Evolutionary conservation across 2,329 filamentous ascomycete species (phyloP).

Genomic region (Xylariaceae sp.): DNA sequence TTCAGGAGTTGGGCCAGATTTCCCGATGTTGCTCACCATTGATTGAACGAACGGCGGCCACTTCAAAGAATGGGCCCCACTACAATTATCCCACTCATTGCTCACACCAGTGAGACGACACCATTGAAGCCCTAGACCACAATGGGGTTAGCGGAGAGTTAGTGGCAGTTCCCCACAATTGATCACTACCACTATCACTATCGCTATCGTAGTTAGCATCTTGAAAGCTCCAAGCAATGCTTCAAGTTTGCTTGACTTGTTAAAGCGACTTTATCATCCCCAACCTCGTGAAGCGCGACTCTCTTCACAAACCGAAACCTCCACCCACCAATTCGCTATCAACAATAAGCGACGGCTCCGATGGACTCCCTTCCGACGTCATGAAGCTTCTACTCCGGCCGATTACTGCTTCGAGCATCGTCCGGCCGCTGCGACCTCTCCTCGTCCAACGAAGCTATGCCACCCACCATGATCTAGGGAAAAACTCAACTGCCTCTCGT

Average conservation of each 20-base stretch:
- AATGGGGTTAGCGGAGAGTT: constrained; percentile 22
- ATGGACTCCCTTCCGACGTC: constrained; percentile 48
- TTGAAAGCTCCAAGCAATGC: constrained; percentile 29
- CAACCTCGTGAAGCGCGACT: background rate
- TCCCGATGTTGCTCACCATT: too few relatives aligned
- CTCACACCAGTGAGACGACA: too few relatives aligned
- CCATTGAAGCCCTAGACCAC: constrained; percentile 19
- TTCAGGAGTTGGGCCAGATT: constrained; percentile 47
- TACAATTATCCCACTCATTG: constrained; percentile 21
- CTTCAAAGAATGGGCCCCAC: constrained; percentile 31
- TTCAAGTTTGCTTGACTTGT: background rate
- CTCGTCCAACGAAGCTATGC: constrained; percentile 61
- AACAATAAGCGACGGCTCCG: constrained; percentile 27
- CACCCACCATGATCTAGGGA: constrained; percentile 58
- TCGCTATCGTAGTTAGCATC: too few relatives aligned
- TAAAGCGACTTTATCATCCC: background rate
- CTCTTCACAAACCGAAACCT: background rate
- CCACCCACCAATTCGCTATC: background rate
- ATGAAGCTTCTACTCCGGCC: constrained; percentile 54
- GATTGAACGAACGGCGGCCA: constrained; percentile 31
- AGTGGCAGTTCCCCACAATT: constrained; percentile 28
- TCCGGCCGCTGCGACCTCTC: constrained; percentile 45
- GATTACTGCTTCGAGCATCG: constrained; percentile 45
- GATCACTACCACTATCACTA: constrained; percentile 23
- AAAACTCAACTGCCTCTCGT: constrained; percentile 50